Conservation (phyloP, 169 alveolate species). For the Cryptosporidium meleagridis region DNA sequence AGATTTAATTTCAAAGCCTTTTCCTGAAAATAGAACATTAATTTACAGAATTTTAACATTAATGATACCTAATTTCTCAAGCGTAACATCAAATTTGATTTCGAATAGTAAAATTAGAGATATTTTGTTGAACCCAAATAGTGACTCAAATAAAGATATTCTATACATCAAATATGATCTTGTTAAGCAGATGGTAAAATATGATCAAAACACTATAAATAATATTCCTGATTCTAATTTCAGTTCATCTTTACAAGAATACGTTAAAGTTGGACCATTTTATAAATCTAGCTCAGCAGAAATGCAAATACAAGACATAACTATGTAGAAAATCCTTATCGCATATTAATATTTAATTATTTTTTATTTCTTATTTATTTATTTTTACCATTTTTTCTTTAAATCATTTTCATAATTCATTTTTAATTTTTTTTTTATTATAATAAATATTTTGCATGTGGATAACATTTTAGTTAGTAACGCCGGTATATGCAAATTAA, state of each 20-base stretch:
- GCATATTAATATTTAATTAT: neutral
- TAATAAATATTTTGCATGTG: neutral
- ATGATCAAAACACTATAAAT: neutral
- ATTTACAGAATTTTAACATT: constrained; percentile 23
- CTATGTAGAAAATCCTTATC: neutral
- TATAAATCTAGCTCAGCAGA: constrained; percentile 33
- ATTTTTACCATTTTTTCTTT: neutral
- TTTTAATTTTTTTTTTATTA: neutral
- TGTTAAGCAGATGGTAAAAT: constrained; percentile 47
- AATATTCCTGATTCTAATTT: constrained; percentile 26
- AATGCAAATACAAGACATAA: constrained; percentile 39
- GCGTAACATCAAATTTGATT: constrained; percentile 21
- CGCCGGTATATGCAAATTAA: neutral
- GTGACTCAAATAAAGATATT: constrained; percentile 51
- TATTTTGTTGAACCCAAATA: constrained; percentile 36
- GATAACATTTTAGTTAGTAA: constrained; percentile 1
- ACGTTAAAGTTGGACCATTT: constrained; percentile 44
- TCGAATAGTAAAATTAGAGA: constrained; percentile 17
- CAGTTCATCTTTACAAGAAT: constrained; percentile 19
- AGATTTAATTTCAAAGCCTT: constrained; percentile 32
- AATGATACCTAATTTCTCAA: constrained; percentile 45
- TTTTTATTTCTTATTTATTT: neutral
- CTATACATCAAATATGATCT: constrained; percentile 43
- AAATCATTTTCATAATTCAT: neutral
- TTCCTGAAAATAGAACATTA: constrained; percentile 62